These are phyloP conservation scores for Cyphellophora europaea DNA, from an alignment of 2,329 filamentous ascomycete genomes.

Conservation along the genomic window DNA sequence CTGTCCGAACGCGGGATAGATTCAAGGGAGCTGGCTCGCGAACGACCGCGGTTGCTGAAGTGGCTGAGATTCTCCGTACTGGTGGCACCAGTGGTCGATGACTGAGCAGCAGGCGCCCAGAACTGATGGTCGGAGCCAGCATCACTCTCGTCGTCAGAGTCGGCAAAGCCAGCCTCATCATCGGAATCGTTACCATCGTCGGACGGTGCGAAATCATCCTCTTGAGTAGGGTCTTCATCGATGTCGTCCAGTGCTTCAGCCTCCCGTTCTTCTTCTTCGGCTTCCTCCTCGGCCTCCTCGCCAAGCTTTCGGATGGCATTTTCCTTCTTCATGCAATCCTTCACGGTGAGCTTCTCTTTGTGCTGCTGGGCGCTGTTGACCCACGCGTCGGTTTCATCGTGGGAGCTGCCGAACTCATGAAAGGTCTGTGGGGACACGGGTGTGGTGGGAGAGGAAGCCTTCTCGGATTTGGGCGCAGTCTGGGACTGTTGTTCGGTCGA, in stretches of 20 bases:
- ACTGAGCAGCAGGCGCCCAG: slow-evolving; percentile 42
- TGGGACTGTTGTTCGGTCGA: slow-evolving; percentile 1
- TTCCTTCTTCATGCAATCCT: slow-evolving; percentile 84
- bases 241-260: slow-evolving; percentile 36
- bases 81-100: slow-evolving; percentile 36
- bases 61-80: slow-evolving; percentile 44
- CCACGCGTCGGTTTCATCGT: slow-evolving; percentile 82
- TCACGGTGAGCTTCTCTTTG: slow-evolving; percentile 68
- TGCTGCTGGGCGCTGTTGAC: slow-evolving; percentile 60
- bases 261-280: slow-evolving; percentile 60
- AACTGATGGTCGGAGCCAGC: slow-evolving; percentile 55
- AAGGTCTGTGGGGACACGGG: slow-evolving; percentile 39
- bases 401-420: slow-evolving; percentile 84
- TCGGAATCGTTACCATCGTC: slow-evolving; percentile 73
- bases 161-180: slow-evolving; percentile 63
- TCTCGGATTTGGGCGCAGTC: slow-evolving; percentile 10
- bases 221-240: slow-evolving; percentile 61
- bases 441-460: slow-evolving; percentile 6
- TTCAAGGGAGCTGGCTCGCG: slow-evolving; percentile 43
- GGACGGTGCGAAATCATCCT: slow-evolving; percentile 51
- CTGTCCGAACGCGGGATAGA: slow-evolving; percentile 24
- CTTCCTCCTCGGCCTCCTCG: slow-evolving; percentile 87
- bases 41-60: slow-evolving; percentile 35
- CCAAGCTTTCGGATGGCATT: slow-evolving; percentile 76
- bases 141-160: slow-evolving; percentile 59